A percentile compares a stretch with the other conserved stretches of the same genome.
Evolutionary conservation across 257 asterid genomes (phyloP).

Genomic region (Rauvolfia tetraphylla): DNA sequence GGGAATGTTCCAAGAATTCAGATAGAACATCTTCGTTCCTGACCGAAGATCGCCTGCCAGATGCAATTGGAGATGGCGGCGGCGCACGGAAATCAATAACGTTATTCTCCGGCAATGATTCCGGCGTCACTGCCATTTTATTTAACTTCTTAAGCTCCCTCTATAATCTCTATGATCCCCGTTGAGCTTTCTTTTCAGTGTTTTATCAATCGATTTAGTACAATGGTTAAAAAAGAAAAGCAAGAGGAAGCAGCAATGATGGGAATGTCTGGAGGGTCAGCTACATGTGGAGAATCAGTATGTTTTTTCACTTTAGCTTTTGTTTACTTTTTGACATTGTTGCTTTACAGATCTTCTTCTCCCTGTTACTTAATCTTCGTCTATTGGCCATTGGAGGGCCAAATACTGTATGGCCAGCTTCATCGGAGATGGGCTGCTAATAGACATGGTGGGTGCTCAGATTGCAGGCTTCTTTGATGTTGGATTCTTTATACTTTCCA

Average conservation of each 20-base stretch:
- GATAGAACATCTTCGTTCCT: conserved; percentile 60
- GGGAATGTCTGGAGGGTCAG: conserved; percentile 50
- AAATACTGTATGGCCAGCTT: conserved; percentile 5
- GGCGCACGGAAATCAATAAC: conserved; percentile 79
- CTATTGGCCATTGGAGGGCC: neutral
- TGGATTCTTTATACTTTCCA: conserved; percentile 9
- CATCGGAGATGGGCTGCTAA: neutral
- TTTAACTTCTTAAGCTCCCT: neutral
- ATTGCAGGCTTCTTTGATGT: conserved; percentile 8
- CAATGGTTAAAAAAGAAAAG: conserved; percentile 5
- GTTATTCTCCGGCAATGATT: conserved; percentile 31
- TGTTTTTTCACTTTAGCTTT: conserved; percentile 30
- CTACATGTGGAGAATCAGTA: conserved; percentile 44
- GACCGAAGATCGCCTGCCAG: conserved; percentile 54
- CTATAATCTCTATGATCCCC: neutral
- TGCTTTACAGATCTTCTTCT: conserved; percentile 73
- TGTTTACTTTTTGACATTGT: conserved; percentile 29
- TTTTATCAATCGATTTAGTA: neutral
- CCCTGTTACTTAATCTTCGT: conserved; percentile 3
- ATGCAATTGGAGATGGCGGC: conserved; percentile 87
- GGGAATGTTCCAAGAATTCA: conserved; percentile 62
- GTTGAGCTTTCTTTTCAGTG: conserved; percentile 4
- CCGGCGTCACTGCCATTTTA: conserved; percentile 49
- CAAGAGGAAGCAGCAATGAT: conserved; percentile 71
- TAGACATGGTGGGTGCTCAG: conserved; percentile 6